Base-by-base conservation (phyloP, 352 stramenopile genomes). In the Pythium plurisporium region DNA sequence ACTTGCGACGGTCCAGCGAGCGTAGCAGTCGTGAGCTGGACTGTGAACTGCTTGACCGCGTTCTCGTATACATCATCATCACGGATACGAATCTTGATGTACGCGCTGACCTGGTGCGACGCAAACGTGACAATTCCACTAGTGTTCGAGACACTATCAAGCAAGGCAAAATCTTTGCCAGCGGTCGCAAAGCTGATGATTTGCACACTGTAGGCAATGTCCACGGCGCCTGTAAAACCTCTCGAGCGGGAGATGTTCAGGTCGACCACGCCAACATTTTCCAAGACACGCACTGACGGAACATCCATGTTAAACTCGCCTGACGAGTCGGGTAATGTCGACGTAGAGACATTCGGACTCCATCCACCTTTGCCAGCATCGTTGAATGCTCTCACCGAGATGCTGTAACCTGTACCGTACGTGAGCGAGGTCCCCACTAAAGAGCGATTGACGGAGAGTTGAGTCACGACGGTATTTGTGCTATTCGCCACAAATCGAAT, bases 311-410 rank as follows among this genome's bases (percentile, higher is more conserved):
- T 77, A 46, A 90, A 85, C 22, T 72, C 66, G 0, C 80, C 80
- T n/a, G 77, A 70, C 11, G 73, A 48, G 19, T 86, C 77, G 3
- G 76, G 74, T 10, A 76, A 59, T 0, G 80, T 90, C 8, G n/a
- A 62, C 1, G 47, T 43, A 1, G 12, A 52, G 9, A 64, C 17
- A 14, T 46, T 15, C 1, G 67, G 63, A 33, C 76, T 77, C 72
- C 73, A 88, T 3, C 0, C 20, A 5, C 79, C 67, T 0, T 53
- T 46, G 2, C 72, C 70, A 10, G 46, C 64, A 2, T 22, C 55
- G 29, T 83, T 87, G 6, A 58, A 43, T 0, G 71, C 74, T 4
- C 68, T 63, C 27, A 85, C 74, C 0, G 52, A 65, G 25, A 83
- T 34, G 1, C 34, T 22, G 30, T 88, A 90, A 2, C 31, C 0